These are phyloP conservation scores for Herpotrichia juniperi DNA, from an alignment of 2,329 filamentous ascomycete species.

Conservation along the genomic window DNA sequence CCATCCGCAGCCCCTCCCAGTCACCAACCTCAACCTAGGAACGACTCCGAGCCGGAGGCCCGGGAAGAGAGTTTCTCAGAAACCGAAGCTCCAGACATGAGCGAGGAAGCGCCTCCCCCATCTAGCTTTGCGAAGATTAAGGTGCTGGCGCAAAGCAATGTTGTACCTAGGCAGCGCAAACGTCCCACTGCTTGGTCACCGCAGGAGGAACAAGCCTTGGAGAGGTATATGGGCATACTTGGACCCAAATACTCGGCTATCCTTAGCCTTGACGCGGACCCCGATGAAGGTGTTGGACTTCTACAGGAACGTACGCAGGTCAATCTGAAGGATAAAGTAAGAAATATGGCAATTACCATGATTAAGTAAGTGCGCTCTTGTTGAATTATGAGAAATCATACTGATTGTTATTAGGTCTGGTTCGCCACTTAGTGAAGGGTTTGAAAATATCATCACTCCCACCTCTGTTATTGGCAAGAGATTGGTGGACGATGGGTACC, in stretches of 20 bases:
- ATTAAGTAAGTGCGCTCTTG: conserved; percentile 40
- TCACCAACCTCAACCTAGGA: conserved; percentile 28
- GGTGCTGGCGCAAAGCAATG: conserved; percentile 17
- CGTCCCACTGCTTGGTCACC: conserved; percentile 26
- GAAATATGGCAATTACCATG: conserved; percentile 48
- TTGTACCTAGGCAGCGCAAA: conserved; percentile 20
- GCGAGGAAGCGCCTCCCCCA: conserved; percentile 25
- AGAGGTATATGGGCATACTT: conserved; percentile 54
- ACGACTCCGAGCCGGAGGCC: conserved; percentile 1
- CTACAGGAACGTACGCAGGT: conserved; percentile 55
- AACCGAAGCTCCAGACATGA: conserved; percentile 31
- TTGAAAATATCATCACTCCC: conserved; percentile 29
- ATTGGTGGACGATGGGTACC: conserved; percentile 26
- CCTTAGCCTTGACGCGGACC: conserved; percentile 24
- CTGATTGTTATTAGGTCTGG: conserved; percentile 29
- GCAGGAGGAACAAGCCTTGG: conserved; percentile 50
- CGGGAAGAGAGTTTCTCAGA: conserved; percentile 32
- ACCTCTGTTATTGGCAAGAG: conserved; percentile 19
- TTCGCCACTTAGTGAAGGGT: conserved; percentile 33
- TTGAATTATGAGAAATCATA: not conserved
- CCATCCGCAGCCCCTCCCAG: conserved; percentile 27
- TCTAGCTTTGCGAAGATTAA: conserved; percentile 21
- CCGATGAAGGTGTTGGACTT: conserved; percentile 19
- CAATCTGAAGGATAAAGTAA: conserved; percentile 55
- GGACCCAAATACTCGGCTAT: conserved; percentile 58